Conservation (phyloP, 108 stramenopile species). For the Skeletonema tropicum region DNA sequence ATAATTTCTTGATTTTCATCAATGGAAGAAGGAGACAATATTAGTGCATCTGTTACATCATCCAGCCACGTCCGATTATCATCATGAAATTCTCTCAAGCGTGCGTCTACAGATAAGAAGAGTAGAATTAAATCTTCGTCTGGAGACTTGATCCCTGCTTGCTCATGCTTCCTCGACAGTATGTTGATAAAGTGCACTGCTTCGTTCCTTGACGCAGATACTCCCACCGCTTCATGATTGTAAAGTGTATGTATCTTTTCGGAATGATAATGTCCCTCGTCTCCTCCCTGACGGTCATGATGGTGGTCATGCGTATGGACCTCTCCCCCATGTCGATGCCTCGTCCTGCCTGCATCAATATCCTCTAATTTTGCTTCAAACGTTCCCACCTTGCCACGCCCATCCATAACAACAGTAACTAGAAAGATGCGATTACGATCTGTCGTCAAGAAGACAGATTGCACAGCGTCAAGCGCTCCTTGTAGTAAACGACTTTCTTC, state of each 20-base stretch:
- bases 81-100: constrained; percentile 28
- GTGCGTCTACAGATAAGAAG: constrained; percentile 60
- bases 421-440: constrained; percentile 79
- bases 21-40: constrained; percentile 54
- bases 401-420: constrained; percentile 67
- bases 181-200: constrained; percentile 67
- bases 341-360: constrained; percentile 36
- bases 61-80: constrained; percentile 47
- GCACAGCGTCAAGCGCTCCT: constrained; percentile 19
- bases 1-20: constrained; percentile 11
- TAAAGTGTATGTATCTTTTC: constrained; percentile 68
- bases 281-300: not conserved
- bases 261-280: constrained; percentile 46
- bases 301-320: constrained; percentile 26
- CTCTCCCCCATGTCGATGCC: constrained; percentile 30
- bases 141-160: constrained; percentile 64
- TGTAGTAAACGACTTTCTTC: not conserved
- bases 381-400: constrained; percentile 10
- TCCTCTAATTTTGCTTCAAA: constrained; percentile 16
- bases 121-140: constrained; percentile 76
- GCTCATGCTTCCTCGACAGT: constrained; percentile 60
- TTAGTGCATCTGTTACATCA: constrained; percentile 69
- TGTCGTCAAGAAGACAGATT: constrained; percentile 47
- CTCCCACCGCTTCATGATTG: constrained; percentile 42
- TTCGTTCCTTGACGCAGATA: constrained; percentile 60